Percentiles rank a stretch among this genome's conserved stretches.
Evolutionary conservation across 805 yeast species (phyloP).

Genomic region (Barnettozyma pratensis): DNA sequence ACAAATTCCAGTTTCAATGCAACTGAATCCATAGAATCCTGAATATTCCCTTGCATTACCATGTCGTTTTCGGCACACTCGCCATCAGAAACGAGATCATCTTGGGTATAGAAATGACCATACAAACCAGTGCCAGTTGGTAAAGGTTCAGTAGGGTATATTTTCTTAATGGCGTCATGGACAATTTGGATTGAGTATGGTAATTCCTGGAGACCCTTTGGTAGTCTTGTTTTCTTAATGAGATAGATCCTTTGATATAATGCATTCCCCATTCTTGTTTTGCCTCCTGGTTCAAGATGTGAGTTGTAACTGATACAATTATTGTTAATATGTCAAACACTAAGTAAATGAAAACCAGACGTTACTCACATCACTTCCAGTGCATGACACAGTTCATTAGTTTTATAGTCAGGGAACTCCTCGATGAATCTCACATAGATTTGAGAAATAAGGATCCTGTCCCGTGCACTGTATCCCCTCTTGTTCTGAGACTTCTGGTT

Average conservation of each 20-base stretch:
- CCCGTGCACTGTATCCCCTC: background rate
- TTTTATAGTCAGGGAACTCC: background rate
- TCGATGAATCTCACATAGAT: background rate
- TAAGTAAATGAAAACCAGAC: background rate
- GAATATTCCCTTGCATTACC: too few species aligned
- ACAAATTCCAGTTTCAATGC: too few species aligned
- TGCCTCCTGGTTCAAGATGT: background rate
- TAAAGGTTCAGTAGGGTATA: too few species aligned
- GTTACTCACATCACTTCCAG: background rate
- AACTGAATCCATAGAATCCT: too few species aligned
- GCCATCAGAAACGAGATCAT: too few species aligned
- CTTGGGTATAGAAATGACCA: too few species aligned
- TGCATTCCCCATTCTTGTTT: background rate
- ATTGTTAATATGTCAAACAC: background rate
- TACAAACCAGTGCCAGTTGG: too few species aligned
- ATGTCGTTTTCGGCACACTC: too few species aligned
- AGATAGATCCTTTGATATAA: background rate
- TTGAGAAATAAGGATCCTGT: background rate
- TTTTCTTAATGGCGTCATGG: background rate
- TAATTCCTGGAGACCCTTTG: background rate
- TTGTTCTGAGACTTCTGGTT: background rate
- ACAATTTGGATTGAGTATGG: background rate
- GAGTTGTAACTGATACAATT: background rate
- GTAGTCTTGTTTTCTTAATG: background rate
- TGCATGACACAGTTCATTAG: background rate